Percentiles rank a stretch among this genome's conserved stretches.
These are phyloP conservation scores for Parietaria judaica DNA, from an alignment of 306 rosid species.

Conservation along the genomic window DNA sequence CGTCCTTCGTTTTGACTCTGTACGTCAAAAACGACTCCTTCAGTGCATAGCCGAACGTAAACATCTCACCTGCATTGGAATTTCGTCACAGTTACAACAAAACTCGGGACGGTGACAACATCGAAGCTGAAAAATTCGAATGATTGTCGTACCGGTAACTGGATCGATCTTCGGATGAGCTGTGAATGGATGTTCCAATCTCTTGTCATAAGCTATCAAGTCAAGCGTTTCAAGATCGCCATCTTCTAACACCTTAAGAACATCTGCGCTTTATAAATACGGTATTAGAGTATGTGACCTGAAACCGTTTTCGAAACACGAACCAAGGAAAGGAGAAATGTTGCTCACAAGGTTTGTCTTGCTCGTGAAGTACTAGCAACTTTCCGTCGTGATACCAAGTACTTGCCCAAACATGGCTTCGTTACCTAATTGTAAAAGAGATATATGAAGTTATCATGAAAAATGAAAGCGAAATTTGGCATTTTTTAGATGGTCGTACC, in stretches of 20 bases:
- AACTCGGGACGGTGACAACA: too few species aligned
- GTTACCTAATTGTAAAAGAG: too few species aligned
- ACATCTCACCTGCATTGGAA: conserved; percentile 80
- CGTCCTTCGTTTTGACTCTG: conserved; percentile 83
- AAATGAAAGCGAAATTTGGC: too few species aligned
- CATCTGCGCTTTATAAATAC: conserved; percentile 40
- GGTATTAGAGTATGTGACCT: neutral
- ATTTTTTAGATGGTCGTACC: too few species aligned
- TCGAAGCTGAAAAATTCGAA: conserved; percentile 5
- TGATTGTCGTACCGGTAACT: conserved; percentile 70
- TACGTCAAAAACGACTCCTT: conserved; percentile 76
- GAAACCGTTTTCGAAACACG: neutral
- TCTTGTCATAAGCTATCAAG: conserved; percentile 87
- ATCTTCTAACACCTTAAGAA: conserved; percentile 86
- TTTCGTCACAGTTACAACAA: too few species aligned
- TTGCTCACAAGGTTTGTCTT: conserved; percentile 82
- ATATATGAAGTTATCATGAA: too few species aligned
- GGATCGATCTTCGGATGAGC: conserved; percentile 99
- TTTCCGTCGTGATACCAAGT: conserved; percentile 86
- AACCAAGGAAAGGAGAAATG: conserved; percentile 10
- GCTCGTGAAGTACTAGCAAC: conserved; percentile 83
- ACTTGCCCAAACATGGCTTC: too few species aligned
- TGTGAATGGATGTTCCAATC: conserved; percentile 79
- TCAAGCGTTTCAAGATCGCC: conserved; percentile 95
- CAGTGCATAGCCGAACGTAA: conserved; percentile 83